phyloP scores from a whole-genome alignment of 2,329 filamentous ascomycete species.

The Ploettnerulaceae sp. region DNA sequence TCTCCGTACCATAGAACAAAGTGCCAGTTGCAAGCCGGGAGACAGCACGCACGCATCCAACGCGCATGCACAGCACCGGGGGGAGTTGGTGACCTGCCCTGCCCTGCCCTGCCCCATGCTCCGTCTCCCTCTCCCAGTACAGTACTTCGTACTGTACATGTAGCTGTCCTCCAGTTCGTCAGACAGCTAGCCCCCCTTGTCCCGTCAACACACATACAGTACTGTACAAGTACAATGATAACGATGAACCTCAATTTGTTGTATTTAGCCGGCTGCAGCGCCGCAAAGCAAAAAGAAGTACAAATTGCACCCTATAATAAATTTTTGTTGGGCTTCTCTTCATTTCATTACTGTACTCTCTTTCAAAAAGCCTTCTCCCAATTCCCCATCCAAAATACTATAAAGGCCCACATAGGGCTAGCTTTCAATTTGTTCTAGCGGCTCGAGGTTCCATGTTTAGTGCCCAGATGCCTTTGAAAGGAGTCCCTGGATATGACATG shows the following conservation, averaged over 20 bases:
- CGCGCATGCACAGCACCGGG: background rate
- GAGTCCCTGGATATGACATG: no score
- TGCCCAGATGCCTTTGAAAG: conserved; percentile 2
- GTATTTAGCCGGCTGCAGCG: background rate
- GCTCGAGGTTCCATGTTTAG: conserved; percentile 1
- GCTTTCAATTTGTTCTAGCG: background rate
- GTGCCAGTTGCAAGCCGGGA: no score
- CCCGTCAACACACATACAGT: background rate
- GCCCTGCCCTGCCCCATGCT: no score
- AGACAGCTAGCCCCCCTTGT: background rate
- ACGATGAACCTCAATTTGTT: no score
- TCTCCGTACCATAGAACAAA: no score
- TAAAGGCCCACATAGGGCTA: no score
- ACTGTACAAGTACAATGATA: no score
- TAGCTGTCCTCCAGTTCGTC: background rate
- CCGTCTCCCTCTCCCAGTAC: no score
- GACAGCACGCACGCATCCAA: background rate
- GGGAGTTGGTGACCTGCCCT: background rate
- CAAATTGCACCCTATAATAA: background rate
- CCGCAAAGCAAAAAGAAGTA: background rate
- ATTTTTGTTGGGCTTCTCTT: no score
- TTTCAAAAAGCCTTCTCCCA: no score
- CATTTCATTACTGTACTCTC: no score
- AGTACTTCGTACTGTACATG: background rate
- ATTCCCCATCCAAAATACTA: background rate